Evolutionary conservation across 495 filamentous ascomycete genomes (phyloP), one percentile per base, ranked within the genome.

Genomic region (Hyaloscypha finlandica): DNA sequence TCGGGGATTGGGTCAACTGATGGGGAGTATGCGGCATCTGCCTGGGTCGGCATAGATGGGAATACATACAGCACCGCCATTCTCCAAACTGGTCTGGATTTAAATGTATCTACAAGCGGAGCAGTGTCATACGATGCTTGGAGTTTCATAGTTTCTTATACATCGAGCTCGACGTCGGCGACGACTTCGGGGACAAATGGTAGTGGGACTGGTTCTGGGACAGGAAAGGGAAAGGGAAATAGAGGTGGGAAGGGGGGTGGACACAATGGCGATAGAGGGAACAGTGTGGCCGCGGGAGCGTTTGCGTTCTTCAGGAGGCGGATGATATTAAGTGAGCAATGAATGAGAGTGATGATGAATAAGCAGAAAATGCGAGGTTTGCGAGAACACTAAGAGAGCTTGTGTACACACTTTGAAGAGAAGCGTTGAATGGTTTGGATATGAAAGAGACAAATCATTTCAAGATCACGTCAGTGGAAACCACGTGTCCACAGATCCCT

Each of bases 21-120:
- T 48, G 79, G 76, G 14, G 57, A 53, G 6, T 48, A 48, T 3
- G 42, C 42, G 4, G 84, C 82, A 0, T 83, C 85, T 1, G 84
- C 83, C 20, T 90, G 87, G 87, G 86, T 88, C 14, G 84, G 85
- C 19, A 86, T 89, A 54, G 85, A 88, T 61, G 86, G 85, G 5
- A 82, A 84, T 66, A 86, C 82, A 12, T 86, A 84, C 74, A 72
- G 72, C 58, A 78, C 77, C 11, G 81, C 85, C 4, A 86, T 89
- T 57, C 73, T 89, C 35, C 85, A 88, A 70, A 83, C 87, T 0
- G 88, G 88, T 19, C 74, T 88, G 19, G 85, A 89, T 69, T 84
- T 86, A 70, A 85, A 82, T 53, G 74, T 84, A 22, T 48, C 42
- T 14, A 52, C 29, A 16, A 45, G 32, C n/a, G 62, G 61, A 42